These are phyloP conservation scores for Cryomyces antarcticus DNA, from an alignment of 495 filamentous ascomycete genomes.

Conservation along the genomic window DNA sequence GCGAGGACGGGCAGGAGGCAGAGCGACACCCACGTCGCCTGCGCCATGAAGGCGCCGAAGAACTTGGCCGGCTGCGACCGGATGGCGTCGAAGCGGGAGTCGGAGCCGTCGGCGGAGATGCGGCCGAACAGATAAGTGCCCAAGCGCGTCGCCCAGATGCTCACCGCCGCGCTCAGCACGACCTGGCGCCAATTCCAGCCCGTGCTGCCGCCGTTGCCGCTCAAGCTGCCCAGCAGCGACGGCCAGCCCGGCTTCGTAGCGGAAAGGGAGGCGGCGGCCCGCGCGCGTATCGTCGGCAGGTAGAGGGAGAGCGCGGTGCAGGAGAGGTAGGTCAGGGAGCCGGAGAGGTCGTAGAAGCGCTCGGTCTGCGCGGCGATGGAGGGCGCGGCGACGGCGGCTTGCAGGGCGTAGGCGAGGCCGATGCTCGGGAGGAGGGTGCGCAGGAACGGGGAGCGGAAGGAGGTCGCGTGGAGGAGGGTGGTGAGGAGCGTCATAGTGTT, in stretches of 20 bases:
- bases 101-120: slow-evolving; percentile 29
- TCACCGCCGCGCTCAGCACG: slow-evolving; percentile 31
- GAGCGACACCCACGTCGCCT: slow-evolving; percentile 42
- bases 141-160: slow-evolving; percentile 38
- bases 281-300: slow-evolving; percentile 33
- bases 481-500: slow-evolving; percentile 16
- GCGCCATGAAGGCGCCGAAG: slow-evolving; percentile 31
- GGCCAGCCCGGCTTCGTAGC: slow-evolving; percentile 25
- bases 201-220: slow-evolving; percentile 10
- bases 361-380: slow-evolving; percentile 35
- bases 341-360: slow-evolving; percentile 44
- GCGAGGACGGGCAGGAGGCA: slow-evolving; percentile 38
- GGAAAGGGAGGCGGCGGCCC: slow-evolving; percentile 15
- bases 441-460: slow-evolving; percentile 36
- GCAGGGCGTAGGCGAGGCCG: slow-evolving; percentile 32
- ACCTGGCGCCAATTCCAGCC: slow-evolving; percentile 40
- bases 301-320: slow-evolving; percentile 35
- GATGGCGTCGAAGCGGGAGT: slow-evolving; percentile 42
- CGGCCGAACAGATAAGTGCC: slow-evolving; percentile 38
- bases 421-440: slow-evolving; percentile 37
- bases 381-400: slow-evolving; percentile 34
- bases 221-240: slow-evolving; percentile 22
- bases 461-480: slow-evolving; percentile 31
- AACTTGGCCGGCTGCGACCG: slow-evolving; percentile 31
- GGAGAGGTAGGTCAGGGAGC: slow-evolving; percentile 37